Conservation (phyloP, 805 yeast genomes). For the Vanderwaltozyma polyspora region DNA sequence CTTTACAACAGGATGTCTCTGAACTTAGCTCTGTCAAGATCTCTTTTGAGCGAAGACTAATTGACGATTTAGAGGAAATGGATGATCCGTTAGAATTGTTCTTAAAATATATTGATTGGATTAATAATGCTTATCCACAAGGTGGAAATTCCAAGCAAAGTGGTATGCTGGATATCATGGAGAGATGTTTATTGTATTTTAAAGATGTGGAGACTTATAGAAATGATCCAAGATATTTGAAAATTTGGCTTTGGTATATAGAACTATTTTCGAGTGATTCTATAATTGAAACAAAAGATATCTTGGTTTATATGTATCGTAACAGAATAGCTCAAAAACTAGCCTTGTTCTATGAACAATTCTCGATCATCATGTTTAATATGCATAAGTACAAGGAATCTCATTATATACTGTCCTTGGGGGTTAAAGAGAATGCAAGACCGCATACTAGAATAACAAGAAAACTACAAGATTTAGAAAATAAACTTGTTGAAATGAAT, state of each 20-base stretch:
- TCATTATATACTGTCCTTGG: slow-evolving; percentile 10
- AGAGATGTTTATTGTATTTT: slow-evolving; percentile 60
- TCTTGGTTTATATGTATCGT: slow-evolving; percentile 59
- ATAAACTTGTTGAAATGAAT: slow-evolving; percentile 7
- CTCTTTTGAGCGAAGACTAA: slow-evolving; percentile 35
- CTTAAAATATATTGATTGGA: slow-evolving; percentile 70
- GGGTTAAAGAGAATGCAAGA: slow-evolving; percentile 46
- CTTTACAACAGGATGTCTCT: slow-evolving; percentile 21
- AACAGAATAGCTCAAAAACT: slow-evolving; percentile 59
- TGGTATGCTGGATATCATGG: slow-evolving; percentile 49
- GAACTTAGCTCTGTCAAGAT: slow-evolving; percentile 2
- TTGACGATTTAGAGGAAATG: slow-evolving; percentile 39
- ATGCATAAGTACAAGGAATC: slow-evolving; percentile 10
- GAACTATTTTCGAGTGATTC: slow-evolving; percentile 24
- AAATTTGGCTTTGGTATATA: slow-evolving; percentile 73
- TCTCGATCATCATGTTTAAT: slow-evolving; percentile 36
- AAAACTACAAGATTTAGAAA: slow-evolving; percentile 8
- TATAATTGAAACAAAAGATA: slow-evolving; percentile 59
- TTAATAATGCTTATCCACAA: slow-evolving; percentile 48
- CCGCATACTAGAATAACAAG: slow-evolving; percentile 41
- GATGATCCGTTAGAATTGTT: slow-evolving; percentile 80
- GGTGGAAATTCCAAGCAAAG: slow-evolving; percentile 51
- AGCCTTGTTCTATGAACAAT: slow-evolving; percentile 69
- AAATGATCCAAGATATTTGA: slow-evolving; percentile 72
- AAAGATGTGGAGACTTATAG: slow-evolving; percentile 55